Conservation (phyloP, 176 grass and related monocot genomes). For the Cenchrus fungigraminus region DNA sequence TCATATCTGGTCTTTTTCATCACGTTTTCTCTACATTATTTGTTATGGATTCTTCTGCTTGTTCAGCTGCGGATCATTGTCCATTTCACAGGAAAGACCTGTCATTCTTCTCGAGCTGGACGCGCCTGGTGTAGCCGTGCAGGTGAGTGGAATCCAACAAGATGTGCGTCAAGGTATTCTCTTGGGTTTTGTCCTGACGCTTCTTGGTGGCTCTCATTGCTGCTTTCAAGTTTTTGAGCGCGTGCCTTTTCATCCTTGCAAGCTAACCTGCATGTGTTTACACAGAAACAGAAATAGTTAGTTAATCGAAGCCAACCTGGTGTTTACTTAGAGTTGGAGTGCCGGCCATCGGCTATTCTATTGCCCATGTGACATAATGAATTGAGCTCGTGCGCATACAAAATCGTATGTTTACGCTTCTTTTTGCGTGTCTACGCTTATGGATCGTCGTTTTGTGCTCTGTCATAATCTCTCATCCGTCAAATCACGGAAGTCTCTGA, state of each 20-base stretch:
- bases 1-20: neutral
- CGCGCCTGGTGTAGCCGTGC: neutral
- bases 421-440: constrained; percentile 13
- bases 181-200: constrained; percentile 31
- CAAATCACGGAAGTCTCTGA: neutral
- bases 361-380: constrained; percentile 40
- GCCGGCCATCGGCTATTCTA: neutral
- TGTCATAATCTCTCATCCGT: neutral
- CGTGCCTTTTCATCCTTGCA: constrained; percentile 37
- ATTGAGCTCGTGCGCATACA: constrained; percentile 25
- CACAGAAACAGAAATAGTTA: constrained; percentile 24
- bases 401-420: neutral
- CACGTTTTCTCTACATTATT: neutral
- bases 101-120: constrained; percentile 26
- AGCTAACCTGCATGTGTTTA: constrained; percentile 47
- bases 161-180: constrained; percentile 18
- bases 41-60: neutral
- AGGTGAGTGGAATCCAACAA: constrained; percentile 26
- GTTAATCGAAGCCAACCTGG: neutral
- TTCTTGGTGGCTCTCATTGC: constrained; percentile 20
- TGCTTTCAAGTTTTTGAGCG: constrained; percentile 30
- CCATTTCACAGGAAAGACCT: constrained; percentile 8
- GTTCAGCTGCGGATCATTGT: constrained; percentile 17
- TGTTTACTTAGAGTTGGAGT: neutral
- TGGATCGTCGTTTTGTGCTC: neutral